Conservation (phyloP, 2,329 filamentous ascomycete species). For the Pseudogymnoascus sp. region DNA sequence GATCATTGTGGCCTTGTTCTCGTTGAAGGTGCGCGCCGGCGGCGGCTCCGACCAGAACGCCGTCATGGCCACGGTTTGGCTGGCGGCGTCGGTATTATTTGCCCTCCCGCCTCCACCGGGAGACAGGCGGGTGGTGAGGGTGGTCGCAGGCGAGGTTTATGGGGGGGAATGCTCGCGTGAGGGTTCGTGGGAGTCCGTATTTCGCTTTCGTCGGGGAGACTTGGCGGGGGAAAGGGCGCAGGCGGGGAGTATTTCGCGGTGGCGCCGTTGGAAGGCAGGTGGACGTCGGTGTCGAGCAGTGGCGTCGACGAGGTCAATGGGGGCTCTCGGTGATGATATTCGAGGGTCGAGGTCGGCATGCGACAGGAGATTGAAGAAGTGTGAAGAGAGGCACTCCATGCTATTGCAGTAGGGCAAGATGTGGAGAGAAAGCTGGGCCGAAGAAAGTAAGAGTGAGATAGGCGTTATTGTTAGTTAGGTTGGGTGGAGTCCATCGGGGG, state of each 20-base stretch:
- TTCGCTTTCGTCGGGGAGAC: not conserved
- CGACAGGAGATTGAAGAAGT: slow-evolving; percentile 2
- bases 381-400: not conserved
- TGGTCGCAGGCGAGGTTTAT: slow-evolving; percentile 9
- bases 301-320: not conserved
- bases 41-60: slow-evolving; percentile 44
- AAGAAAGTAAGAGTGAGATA: slow-evolving; percentile 3
- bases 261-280: not conserved
- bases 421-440: not conserved
- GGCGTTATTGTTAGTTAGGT: not conserved
- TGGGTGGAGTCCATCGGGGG: not conserved
- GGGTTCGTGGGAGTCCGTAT: not conserved
- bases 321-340: not conserved
- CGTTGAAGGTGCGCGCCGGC: slow-evolving; percentile 22
- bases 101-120: slow-evolving; percentile 53
- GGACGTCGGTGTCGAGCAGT: not conserved
- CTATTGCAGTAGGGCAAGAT: slow-evolving; percentile 1
- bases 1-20: slow-evolving; percentile 83
- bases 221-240: not conserved
- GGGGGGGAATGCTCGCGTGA: not conserved
- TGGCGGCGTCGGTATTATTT: slow-evolving; percentile 29
- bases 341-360: slow-evolving; percentile 1
- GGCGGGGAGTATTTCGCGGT: not conserved
- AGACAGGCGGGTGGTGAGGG: slow-evolving; percentile 42
- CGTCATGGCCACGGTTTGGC: slow-evolving; percentile 35